These are phyloP conservation scores for Luffa aegyptiaca DNA, from an alignment of 306 rosid species.

Conservation along the genomic window DNA sequence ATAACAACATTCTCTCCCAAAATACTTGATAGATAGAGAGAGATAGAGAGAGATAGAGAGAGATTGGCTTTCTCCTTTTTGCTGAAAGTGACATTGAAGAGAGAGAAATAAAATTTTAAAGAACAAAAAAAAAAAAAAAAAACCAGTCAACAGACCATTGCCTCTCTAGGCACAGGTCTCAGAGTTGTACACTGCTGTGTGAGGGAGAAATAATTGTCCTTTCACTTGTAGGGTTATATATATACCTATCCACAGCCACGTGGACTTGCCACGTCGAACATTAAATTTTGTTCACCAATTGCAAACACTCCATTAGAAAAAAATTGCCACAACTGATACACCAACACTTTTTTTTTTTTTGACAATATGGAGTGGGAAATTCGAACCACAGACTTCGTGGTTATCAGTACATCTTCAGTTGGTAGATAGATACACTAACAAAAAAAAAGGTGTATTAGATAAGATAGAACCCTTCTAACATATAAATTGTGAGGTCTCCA, in stretches of 20 bases:
- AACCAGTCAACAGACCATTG: conserved; percentile 49
- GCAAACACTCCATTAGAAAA: not conserved
- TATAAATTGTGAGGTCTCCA: too few species aligned
- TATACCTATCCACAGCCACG: conserved; percentile 26
- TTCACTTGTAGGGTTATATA: conserved; percentile 10
- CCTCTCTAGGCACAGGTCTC: conserved; percentile 1
- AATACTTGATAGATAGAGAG: not conserved
- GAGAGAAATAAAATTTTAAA: too few species aligned
- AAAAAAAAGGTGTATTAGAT: too few species aligned
- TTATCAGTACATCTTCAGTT: too few species aligned
- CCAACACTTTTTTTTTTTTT: too few species aligned
- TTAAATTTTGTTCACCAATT: not conserved
- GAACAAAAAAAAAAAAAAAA: not conserved
- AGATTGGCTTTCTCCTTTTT: conserved; percentile 38
- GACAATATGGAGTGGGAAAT: too few species aligned
- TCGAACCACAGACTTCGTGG: too few species aligned
- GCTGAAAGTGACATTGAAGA: conserved; percentile 48
- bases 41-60: not conserved
- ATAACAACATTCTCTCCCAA: conserved; percentile 14
- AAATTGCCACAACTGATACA: not conserved
- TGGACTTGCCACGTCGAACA: conserved; percentile 17
- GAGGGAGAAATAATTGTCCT: conserved; percentile 50
- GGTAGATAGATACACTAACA: too few species aligned
- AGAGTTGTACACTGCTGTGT: conserved; percentile 24
- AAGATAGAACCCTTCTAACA: too few species aligned